A percentile compares a stretch with the other conserved stretches of the same genome.
Conservation (phyloP, 148 eudicot species). For the Chenopodium berlandieri region DNA sequence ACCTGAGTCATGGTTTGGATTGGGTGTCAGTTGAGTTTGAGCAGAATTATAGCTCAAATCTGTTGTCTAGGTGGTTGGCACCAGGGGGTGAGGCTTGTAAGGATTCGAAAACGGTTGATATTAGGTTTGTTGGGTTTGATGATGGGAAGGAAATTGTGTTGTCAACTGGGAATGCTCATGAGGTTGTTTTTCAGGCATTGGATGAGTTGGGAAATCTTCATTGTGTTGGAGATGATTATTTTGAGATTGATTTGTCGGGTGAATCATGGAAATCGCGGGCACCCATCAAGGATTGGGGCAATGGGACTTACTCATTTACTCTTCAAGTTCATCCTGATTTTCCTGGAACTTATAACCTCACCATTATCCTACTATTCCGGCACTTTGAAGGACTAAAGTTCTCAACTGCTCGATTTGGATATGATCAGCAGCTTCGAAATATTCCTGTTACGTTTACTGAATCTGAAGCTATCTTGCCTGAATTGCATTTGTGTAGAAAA, state of each 20-base stretch:
- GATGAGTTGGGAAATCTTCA: slow-evolving; percentile 59
- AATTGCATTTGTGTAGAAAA: slow-evolving; percentile 43
- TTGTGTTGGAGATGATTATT: slow-evolving; percentile 86
- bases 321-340: slow-evolving; percentile 90
- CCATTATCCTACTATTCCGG: slow-evolving; percentile 64
- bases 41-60: slow-evolving; percentile 51
- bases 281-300: slow-evolving; percentile 62
- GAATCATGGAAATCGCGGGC: slow-evolving; percentile 86
- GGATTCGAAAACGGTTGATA: slow-evolving; percentile 57
- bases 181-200: slow-evolving; percentile 70
- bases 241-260: slow-evolving; percentile 72
- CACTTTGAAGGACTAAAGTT: slow-evolving; percentile 68
- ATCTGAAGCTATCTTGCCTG: slow-evolving; percentile 35
- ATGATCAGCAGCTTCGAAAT: slow-evolving; percentile 54
- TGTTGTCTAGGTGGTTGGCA: slow-evolving; percentile 51
- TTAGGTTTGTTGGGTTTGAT: slow-evolving; percentile 52
- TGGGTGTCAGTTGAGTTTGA: slow-evolving; percentile 46
- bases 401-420: slow-evolving; percentile 59
- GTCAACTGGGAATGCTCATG: slow-evolving; percentile 60
- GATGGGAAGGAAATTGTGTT: slow-evolving; percentile 33
- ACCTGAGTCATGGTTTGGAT: slow-evolving; percentile 9
- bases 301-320: slow-evolving; percentile 68
- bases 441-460: slow-evolving; percentile 46
- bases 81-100: slow-evolving; percentile 68
- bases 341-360: slow-evolving; percentile 67